Evolutionary conservation across 202 grass and related monocot species (phyloP).

Genomic region (Setaria italica): DNA sequence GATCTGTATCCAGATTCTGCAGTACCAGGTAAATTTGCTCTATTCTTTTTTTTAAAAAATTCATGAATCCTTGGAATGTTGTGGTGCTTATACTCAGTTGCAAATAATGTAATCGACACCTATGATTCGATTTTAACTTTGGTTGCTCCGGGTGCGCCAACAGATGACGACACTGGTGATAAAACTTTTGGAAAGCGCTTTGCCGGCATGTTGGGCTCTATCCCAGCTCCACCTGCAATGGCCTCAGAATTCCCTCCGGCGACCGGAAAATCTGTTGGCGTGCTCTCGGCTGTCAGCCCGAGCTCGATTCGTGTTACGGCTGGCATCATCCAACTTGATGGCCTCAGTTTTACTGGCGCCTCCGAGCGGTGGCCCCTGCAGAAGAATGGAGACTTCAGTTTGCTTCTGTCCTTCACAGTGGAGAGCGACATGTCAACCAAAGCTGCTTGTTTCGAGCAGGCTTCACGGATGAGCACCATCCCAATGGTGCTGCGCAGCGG

Average conservation of each 20-base stretch:
- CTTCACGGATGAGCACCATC: slow-evolving; percentile 40
- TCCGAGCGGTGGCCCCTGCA: slow-evolving; percentile 42
- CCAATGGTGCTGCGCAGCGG: slow-evolving; percentile 64
- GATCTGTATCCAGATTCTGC: slow-evolving; percentile 45
- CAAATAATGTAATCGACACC: background rate
- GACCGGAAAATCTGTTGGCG: slow-evolving; percentile 50
- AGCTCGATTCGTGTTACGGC: slow-evolving; percentile 59
- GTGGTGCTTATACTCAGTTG: background rate
- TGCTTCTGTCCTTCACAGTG: slow-evolving; percentile 65
- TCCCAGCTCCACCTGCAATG: slow-evolving; percentile 70
- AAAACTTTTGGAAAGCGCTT: slow-evolving; percentile 64
- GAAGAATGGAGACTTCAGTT: slow-evolving; percentile 64
- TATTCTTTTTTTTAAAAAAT: background rate
- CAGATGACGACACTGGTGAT: slow-evolving; percentile 46
- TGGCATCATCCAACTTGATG: slow-evolving; percentile 64
- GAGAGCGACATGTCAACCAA: slow-evolving; percentile 48
- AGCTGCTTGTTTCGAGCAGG: slow-evolving; percentile 40
- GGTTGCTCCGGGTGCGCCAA: slow-evolving; percentile 37
- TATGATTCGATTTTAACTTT: slow-evolving; percentile 16
- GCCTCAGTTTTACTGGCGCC: slow-evolving; percentile 38
- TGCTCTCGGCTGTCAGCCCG: slow-evolving; percentile 42
- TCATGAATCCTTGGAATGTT: background rate
- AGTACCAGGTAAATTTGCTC: slow-evolving; percentile 46
- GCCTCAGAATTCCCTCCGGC: slow-evolving; percentile 67
- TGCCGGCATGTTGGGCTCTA: slow-evolving; percentile 65